Evolutionary conservation across 306 rosid species (phyloP).

Genomic region (Cucumis melo): DNA sequence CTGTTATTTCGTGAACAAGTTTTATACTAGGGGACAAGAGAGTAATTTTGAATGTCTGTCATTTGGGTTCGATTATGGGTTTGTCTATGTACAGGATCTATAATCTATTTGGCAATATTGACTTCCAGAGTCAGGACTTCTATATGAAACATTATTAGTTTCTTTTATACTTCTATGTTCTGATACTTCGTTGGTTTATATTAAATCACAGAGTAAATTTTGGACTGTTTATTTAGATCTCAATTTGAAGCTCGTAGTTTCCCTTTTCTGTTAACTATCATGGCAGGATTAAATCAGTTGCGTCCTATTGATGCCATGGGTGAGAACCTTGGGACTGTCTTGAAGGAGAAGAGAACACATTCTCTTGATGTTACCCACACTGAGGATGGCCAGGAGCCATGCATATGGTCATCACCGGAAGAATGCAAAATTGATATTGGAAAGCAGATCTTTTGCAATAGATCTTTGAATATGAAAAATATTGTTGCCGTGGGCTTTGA

Average conservation of each 20-base stretch:
- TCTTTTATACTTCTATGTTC: background rate
- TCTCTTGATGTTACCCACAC: constrained; percentile 10
- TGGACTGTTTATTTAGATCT: background rate
- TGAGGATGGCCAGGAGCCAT: constrained; percentile 23
- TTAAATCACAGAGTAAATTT: background rate
- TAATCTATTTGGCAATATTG: background rate
- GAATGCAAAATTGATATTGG: constrained; percentile 43
- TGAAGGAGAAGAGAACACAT: constrained; percentile 14
- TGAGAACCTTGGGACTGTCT: constrained; percentile 20
- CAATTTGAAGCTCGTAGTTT: constrained; percentile 2
- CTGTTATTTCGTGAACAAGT: background rate
- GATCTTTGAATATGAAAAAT: constrained; percentile 85
- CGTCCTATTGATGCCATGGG: constrained; percentile 42
- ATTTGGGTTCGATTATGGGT: background rate
- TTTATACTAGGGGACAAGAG: background rate
- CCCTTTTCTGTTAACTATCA: background rate
- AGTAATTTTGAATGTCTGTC: background rate
- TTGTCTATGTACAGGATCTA: background rate
- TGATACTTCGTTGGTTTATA: background rate
- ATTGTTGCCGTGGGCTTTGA: constrained; percentile 95
- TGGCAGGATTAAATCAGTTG: constrained; percentile 40
- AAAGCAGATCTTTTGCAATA: constrained; percentile 84
- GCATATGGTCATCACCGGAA: constrained; percentile 52
- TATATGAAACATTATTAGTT: background rate
- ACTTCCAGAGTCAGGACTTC: background rate